These are phyloP conservation scores for Capillidium rhysosporum DNA, from an alignment of 371 early-diverging fungal species.

Conservation along the genomic window DNA sequence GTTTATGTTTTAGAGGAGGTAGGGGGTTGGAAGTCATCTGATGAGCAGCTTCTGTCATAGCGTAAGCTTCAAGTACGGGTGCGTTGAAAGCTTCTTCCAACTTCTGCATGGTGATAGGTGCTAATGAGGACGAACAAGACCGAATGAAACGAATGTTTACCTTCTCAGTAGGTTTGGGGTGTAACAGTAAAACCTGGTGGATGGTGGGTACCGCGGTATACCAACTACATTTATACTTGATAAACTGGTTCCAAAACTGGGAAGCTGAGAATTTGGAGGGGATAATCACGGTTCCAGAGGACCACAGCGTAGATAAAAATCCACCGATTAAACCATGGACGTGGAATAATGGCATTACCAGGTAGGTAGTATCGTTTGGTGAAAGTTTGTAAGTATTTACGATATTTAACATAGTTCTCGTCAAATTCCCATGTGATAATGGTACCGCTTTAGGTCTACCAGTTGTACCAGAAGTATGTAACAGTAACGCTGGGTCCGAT, in stretches of 20 bases:
- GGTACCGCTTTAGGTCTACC: constrained; percentile 76
- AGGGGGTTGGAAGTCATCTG: constrained; percentile 76
- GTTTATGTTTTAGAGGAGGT: constrained; percentile 47
- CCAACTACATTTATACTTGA: constrained; percentile 39
- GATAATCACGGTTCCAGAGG: constrained; percentile 59
- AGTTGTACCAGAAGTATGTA: constrained; percentile 72
- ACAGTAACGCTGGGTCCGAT: constrained; percentile 36
- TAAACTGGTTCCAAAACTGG: constrained; percentile 59
- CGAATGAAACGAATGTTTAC: constrained; percentile 61
- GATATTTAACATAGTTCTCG: constrained; percentile 53
- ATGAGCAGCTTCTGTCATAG: constrained; percentile 84
- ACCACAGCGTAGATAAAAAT: constrained; percentile 42
- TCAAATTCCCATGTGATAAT: constrained; percentile 57
- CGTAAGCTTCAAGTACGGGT: constrained; percentile 74
- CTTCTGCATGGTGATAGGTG: constrained; percentile 46
- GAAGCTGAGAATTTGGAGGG: constrained; percentile 61
- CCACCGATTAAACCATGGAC: constrained; percentile 75
- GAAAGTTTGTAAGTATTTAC: constrained; percentile 38
- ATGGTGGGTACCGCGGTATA: constrained; percentile 80
- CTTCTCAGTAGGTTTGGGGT: constrained; percentile 19
- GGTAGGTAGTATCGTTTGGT: constrained; percentile 33
- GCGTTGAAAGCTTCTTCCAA: constrained; percentile 48
- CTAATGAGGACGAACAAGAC: constrained; percentile 61
- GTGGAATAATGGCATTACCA: constrained; percentile 88
- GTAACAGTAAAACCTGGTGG: constrained; percentile 56